phyloP scores from a whole-genome alignment of 192 early-diverging fungal species.

The Entomortierella chlamydospora region DNA sequence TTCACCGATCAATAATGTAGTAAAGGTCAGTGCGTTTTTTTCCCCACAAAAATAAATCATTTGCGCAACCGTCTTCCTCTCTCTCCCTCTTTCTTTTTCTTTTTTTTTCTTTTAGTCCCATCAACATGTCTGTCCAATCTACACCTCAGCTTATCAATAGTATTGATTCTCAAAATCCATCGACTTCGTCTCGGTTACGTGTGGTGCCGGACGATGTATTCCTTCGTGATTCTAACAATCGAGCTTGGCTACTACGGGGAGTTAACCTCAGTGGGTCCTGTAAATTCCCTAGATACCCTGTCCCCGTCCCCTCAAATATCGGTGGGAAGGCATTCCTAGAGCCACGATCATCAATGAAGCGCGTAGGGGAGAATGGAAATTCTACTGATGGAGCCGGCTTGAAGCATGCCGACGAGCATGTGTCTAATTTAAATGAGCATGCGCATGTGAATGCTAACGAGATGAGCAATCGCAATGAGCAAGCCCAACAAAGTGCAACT shows the following conservation, averaged over 20 bases:
- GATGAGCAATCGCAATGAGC: not conserved
- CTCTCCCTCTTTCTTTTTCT: not conserved
- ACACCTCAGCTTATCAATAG: not conserved
- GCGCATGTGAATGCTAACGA: not conserved
- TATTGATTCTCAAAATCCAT: not conserved
- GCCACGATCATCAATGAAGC: not conserved
- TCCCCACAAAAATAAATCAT: conserved; percentile 2
- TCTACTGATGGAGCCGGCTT: not conserved
- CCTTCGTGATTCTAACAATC: conserved; percentile 34
- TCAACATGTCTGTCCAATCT: not conserved
- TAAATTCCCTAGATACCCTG: conserved; percentile 62
- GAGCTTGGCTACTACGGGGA: conserved; percentile 66
- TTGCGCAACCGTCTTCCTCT: not conserved
- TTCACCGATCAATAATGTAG: too few species aligned
- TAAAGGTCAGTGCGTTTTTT: not conserved
- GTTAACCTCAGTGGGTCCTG: conserved; percentile 66
- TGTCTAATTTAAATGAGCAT: not conserved
- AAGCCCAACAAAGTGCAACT: not conserved
- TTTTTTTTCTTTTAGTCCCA: not conserved
- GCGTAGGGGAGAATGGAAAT: not conserved
- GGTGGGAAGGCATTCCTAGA: conserved; percentile 22
- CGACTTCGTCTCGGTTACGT: conserved; percentile 16
- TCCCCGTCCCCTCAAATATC: conserved; percentile 37
- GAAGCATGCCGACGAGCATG: too few species aligned
- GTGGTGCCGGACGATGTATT: conserved; percentile 26